Base-by-base conservation (phyloP, 2,329 filamentous ascomycete genomes). In the Trichoderma hamatum region DNA sequence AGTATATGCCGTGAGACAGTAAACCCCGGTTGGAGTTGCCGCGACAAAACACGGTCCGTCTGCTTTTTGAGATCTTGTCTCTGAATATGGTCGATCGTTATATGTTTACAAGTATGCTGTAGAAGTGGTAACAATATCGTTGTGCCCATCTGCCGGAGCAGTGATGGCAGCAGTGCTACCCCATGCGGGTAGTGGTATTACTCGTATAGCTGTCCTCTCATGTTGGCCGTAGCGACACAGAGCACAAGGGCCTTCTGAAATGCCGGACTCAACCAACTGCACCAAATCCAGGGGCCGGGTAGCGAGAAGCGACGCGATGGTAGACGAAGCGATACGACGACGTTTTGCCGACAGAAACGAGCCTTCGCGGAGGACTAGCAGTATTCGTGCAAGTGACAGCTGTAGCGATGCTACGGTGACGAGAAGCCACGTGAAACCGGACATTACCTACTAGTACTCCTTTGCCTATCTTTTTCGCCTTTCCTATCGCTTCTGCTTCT, bases 251-350 rank as follows among this genome's bases (percentile, higher is more conserved):
- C 36, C 10, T 43, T 49, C n/a, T 62, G 34, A 52, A 61, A 39
- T 60, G 54, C 56, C 36, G 49, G 59, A 26, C 43, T 34, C n/a
- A 36, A 14, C 24, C 21, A 54, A 52, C 26, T 67, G 54, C 28
- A 14, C 36, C 67, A 52, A 58, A 64, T 58, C 59, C 60, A 69
- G 67, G 67, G 60, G 67, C 52, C 52, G 39, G 67, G 67, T 69
- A 69, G 67, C 67, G 67, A 69, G 52, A 28, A 36, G 39, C 39
- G 63, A 67, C 39, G 67, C 21, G 60, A 64, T 51, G 51, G 39
- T 39, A 58, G 51, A 64, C 59, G 59, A 62, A 62, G 59, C 39
- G 52, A 55, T 10, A 51, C 39, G 54, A 30, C 49, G 30, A 43
- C 32, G 55, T 34, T 51, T 21, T 60, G 56, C 55, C 13, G 46